These are phyloP conservation scores for Lumnitzera racemosa DNA, from an alignment of 345 rosid species.

Conservation along the genomic window DNA sequence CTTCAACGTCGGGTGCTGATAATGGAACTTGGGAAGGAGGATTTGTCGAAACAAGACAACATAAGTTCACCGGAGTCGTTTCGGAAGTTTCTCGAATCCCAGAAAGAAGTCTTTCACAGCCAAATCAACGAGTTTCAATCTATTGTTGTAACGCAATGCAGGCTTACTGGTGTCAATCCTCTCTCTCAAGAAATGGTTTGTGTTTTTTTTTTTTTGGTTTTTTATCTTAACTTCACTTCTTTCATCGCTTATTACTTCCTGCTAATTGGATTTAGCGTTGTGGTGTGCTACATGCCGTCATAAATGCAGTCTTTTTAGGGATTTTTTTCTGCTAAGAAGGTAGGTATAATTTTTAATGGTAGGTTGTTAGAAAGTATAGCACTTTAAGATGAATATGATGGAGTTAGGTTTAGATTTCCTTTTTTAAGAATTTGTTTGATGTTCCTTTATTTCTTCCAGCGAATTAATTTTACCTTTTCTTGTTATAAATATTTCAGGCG, in stretches of 20 bases:
- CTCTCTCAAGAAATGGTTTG: constrained; percentile 97
- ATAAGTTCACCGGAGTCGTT: constrained; percentile 66
- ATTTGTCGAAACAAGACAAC: constrained; percentile 38
- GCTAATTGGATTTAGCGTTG: too few relatives aligned
- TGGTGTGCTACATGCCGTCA: too few relatives aligned
- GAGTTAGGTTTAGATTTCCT: too few relatives aligned
- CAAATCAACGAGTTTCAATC: constrained; percentile 82
- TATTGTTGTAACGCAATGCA: constrained; percentile 81
- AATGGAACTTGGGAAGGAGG: constrained; percentile 49
- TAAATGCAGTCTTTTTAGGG: too few relatives aligned
- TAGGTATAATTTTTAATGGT: too few relatives aligned
- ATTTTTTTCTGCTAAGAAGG: too few relatives aligned
- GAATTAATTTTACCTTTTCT: neutral
- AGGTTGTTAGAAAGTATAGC: too few relatives aligned
- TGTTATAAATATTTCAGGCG: constrained; percentile 46
- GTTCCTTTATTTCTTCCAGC: neutral
- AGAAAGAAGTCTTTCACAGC: constrained; percentile 64
- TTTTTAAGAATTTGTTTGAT: neutral
- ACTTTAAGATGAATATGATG: too few relatives aligned
- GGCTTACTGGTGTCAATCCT: constrained; percentile 94
- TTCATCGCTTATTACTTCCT: too few relatives aligned
- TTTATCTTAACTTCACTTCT: neutral
- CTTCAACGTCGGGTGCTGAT: constrained; percentile 18
- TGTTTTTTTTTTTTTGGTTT: neutral
- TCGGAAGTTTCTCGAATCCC: constrained; percentile 49